phyloP scores from a whole-genome alignment of 805 yeast genomes.

The Yarrowia sp. region DNA sequence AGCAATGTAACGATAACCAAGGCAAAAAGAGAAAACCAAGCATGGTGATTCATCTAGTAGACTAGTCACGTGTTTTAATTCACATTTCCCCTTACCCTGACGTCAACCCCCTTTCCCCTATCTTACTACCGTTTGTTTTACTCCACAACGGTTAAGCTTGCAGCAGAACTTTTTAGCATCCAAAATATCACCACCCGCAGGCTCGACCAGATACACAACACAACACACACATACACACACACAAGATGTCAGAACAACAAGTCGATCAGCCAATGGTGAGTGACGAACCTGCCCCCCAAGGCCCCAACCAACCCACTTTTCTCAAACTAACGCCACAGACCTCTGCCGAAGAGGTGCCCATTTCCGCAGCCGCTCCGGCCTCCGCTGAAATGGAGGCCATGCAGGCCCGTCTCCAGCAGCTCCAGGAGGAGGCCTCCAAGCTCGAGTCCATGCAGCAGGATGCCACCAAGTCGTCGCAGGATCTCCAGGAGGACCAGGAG shows the following conservation, averaged over 20 bases:
- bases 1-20: too few relatives aligned
- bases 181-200: neutral
- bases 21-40: too few relatives aligned
- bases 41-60: too few relatives aligned
- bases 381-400: slow-evolving; percentile 37
- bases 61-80: too few relatives aligned
- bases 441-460: slow-evolving; percentile 58
- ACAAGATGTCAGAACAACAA: slow-evolving; percentile 13
- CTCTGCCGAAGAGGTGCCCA: neutral
- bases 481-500: slow-evolving; percentile 49
- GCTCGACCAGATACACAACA: neutral
- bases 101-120: too few relatives aligned
- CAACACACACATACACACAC: neutral
- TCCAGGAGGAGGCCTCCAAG: slow-evolving; percentile 63
- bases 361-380: neutral
- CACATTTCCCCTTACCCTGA: too few relatives aligned
- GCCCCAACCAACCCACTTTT: slow-evolving; percentile 5
- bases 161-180: slow-evolving; percentile 9
- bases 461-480: slow-evolving; percentile 45
- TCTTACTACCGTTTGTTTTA: too few relatives aligned
- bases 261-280: slow-evolving; percentile 24
- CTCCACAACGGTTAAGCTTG: neutral
- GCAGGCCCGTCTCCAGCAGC: slow-evolving; percentile 49
- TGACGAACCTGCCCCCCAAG: neutral
- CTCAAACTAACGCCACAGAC: slow-evolving; percentile 24